Evolutionary conservation across 129 eudicot genomes (phyloP), one percentile per base, ranked within the genome.

Genomic region (Chrysanthemum lavandulifolium): DNA sequence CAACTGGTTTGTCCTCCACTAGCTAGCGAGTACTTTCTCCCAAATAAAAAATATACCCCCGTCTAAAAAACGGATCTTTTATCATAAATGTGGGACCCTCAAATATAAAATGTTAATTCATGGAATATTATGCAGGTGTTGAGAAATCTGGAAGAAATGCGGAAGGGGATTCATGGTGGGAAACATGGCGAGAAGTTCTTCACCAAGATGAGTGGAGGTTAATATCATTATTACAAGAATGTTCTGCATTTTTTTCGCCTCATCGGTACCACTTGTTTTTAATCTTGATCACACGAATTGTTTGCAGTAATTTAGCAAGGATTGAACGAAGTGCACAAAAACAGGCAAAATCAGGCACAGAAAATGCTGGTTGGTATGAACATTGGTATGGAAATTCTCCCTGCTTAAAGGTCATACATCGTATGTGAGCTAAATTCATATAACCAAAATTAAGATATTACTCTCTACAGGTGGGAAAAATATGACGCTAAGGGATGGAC

Each of bases 131-230:
- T 60, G 40, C 40, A 92, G 98, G 98, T 13, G 98, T 92, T 10
- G 98, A 92, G 73, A 92, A 92, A 83, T 92, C 98, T 61, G 98
- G 98, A 73, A 92, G 80, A 80, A 92, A 92, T 82, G 73, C 89
- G 18, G 91, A 85, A 82, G 98, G 98, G 75, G 98, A 89, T 80
- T 82, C 94, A 48, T 92, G 98, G 98, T 92, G 98, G 98, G 98
- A 92, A 82, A 92, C 98, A 77, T 92, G 98, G 98, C 86, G 92
- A 83, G 98, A 92, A 92, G 96, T 88, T 84, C 94, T 89, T 54
- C 87, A 92, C 82, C 98, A 92, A 78, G 98, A 92, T 74, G 98
- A 92, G 75, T 92, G 98, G 98, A 92, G 98, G 98, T 89, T 73
- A 50, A 16, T 53, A 43, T 52, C 70, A 49, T 69, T 61, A 51